phyloP scores from a whole-genome alignment of 148 eudicot species.

The Chenopodium suecicum region DNA sequence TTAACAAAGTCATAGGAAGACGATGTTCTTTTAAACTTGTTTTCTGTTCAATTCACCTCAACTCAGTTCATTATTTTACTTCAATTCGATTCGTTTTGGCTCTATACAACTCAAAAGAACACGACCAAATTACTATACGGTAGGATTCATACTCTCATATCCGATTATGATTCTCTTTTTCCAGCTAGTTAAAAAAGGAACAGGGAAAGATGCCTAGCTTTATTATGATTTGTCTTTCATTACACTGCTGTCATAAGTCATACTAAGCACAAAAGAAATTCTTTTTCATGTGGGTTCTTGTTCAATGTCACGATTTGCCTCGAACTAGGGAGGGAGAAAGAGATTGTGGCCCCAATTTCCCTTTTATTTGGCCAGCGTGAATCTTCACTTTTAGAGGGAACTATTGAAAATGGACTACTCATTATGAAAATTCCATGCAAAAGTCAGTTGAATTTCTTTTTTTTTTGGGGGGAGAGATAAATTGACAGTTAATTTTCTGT shows the following conservation, averaged over 20 bases:
- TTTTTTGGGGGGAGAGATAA: background rate
- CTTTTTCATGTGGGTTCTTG: constrained; percentile 19
- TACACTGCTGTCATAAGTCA: constrained; percentile 18
- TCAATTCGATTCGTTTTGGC: too few relatives aligned
- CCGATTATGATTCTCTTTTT: constrained; percentile 10
- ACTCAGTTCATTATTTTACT: too few relatives aligned
- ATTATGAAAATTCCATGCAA: constrained; percentile 29
- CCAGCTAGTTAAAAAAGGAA: constrained; percentile 5
- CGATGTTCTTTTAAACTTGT: too few relatives aligned
- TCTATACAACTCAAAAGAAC: too few relatives aligned
- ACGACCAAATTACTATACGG: too few relatives aligned
- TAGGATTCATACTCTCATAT: constrained; percentile 10
- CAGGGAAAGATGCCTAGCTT: constrained; percentile 31
- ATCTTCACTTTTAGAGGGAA: constrained; percentile 13
- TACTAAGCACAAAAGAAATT: background rate
- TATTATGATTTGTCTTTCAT: constrained; percentile 32
- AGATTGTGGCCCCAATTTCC: constrained; percentile 1
- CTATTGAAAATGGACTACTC: constrained; percentile 22
- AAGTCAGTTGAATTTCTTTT: constrained; percentile 10
- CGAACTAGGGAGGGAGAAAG: constrained; percentile 3
- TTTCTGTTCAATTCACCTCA: too few relatives aligned
- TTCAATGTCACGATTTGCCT: constrained; percentile 26
- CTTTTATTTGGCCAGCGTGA: constrained; percentile 13
- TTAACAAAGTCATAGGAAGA: too few relatives aligned
- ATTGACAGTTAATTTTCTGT: background rate